Base-by-base conservation (phyloP, 176 grass and related monocot species). In the Alloteropsis semialata region DNA sequence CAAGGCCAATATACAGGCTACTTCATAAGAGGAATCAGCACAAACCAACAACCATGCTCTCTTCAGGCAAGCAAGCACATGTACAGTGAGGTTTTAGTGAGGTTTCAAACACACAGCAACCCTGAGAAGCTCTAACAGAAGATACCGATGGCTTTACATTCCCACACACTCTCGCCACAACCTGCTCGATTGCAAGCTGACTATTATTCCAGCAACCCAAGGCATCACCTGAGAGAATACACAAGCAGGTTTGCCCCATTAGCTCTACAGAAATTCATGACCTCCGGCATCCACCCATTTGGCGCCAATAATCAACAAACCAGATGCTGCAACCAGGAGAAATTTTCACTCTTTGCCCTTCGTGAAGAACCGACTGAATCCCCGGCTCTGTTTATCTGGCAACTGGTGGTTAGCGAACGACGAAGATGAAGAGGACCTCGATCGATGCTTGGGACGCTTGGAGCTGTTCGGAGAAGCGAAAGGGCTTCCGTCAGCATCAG, bases 321-420 rank as follows among this genome's bases (percentile, higher is more conserved):
- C 55, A 16, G 39, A 86, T 77, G 58, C 41, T 75, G 75, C 62
- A 70, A 44, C 33, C 43, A 19, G 27, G 65, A 41, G 53, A 92
- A 49, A 57, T 84, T 82, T 99, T 81, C 53, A 69, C 68, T 78
- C 88, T 81, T 92, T 92, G 29, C 74, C 89, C 85, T 96, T 96
- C 25, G 89, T 84, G 77, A 99, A 99, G 84, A 99, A 99, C 68
- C 96, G 86, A 71, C 88, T 93, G 64, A 97, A 94, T 65, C 92
- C 90, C 38, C 95, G 92, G 70, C 60, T 91, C 22, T 94, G 82
- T 73, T 91, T 98, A 53, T 98, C 95, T 6, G 84, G 79, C 84
- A 85, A 44, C 58, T 85, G 78, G 58, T 89, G 78, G 45, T 87
- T 91, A 75, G 93, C 32, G 16, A 96, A 81, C 53, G 89, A 89